Evolutionary conservation across 345 rosid species (phyloP).

Genomic region (Euphorbia lathyris): DNA sequence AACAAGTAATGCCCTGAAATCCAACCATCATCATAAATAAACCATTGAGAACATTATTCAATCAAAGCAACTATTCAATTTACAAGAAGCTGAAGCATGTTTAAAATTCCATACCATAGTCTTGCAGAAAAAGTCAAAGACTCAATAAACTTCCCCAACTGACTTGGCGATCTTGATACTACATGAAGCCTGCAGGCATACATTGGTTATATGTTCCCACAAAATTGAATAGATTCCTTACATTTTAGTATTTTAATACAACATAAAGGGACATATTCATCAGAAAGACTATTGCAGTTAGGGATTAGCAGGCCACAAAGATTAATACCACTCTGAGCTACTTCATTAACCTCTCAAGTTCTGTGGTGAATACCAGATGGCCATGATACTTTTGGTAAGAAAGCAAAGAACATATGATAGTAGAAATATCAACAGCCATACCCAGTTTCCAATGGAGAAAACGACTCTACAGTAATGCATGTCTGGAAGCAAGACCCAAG

Average conservation of each 20-base stretch:
- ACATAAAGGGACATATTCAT: neutral
- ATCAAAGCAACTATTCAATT: neutral
- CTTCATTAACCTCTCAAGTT: neutral
- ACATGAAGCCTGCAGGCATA: slow-evolving; percentile 59
- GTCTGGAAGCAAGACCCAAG: slow-evolving; percentile 81
- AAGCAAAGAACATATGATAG: slow-evolving; percentile 8
- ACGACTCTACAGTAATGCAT: slow-evolving; percentile 59
- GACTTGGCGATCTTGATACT: slow-evolving; percentile 38
- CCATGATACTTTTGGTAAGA: neutral
- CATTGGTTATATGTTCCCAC: slow-evolving; percentile 1
- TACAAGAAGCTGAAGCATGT: neutral
- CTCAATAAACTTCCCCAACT: slow-evolving; percentile 58
- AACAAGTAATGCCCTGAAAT: slow-evolving; percentile 69
- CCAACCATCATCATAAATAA: slow-evolving; percentile 16
- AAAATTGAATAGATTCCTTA: neutral
- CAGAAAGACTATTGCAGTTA: neutral
- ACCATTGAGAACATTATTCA: slow-evolving; percentile 15
- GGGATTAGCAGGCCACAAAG: neutral
- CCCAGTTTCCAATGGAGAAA: slow-evolving; percentile 79
- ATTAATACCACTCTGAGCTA: neutral
- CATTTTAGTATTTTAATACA: neutral
- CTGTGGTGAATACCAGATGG: neutral
- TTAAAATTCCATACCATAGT: slow-evolving; percentile 52
- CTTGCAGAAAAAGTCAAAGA: slow-evolving; percentile 72
- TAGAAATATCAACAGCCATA: slow-evolving; percentile 24